phyloP scores from a whole-genome alignment of 1,284 basidiomycete genomes.

The Sporisorium scitamineum region DNA sequence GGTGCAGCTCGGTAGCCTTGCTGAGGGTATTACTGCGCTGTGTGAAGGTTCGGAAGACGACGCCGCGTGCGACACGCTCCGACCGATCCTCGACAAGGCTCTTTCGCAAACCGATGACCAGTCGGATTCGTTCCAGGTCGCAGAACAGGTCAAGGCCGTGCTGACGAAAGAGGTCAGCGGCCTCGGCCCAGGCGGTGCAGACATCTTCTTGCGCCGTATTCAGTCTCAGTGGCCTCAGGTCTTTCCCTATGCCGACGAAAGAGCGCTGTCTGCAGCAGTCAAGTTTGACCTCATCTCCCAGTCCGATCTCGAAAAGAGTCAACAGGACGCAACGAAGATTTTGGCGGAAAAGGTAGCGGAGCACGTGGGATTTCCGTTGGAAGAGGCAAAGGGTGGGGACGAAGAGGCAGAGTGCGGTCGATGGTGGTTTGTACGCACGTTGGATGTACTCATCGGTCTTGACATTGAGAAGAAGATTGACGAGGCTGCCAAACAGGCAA shows the following conservation, averaged over 20 bases:
- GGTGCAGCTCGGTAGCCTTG: slow-evolving; percentile 47
- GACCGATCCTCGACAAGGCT: slow-evolving; percentile 36
- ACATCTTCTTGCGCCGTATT: slow-evolving; percentile 49
- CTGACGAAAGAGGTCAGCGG: slow-evolving; percentile 48
- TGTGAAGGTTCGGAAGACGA: slow-evolving; percentile 15
- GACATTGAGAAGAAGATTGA: slow-evolving; percentile 52
- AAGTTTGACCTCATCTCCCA: slow-evolving; percentile 35
- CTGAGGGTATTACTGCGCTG: slow-evolving; percentile 31
- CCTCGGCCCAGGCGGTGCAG: slow-evolving; percentile 38
- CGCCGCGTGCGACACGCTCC: slow-evolving; percentile 15
- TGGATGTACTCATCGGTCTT: slow-evolving; percentile 53
- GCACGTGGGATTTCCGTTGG: slow-evolving; percentile 45
- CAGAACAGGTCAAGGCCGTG: slow-evolving; percentile 26
- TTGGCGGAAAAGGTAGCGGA: slow-evolving; percentile 39
- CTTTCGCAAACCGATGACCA: slow-evolving; percentile 10
- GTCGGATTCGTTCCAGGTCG: slow-evolving; percentile 25
- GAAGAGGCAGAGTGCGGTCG: slow-evolving; percentile 45
- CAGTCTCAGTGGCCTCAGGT: slow-evolving; percentile 48
- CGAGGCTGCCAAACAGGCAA: slow-evolving; percentile 38
- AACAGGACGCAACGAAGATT: slow-evolving; percentile 19
- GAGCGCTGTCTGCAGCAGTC: slow-evolving; percentile 28
- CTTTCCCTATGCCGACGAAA: slow-evolving; percentile 53
- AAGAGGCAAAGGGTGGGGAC: slow-evolving; percentile 33
- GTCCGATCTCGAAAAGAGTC: slow-evolving; percentile 23
- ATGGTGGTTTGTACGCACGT: slow-evolving; percentile 46